Evolutionary conservation across 164 flowering plant genomes (phyloP), one percentile per base, ranked within the genome.

Genomic region (Tetracentron sinense): DNA sequence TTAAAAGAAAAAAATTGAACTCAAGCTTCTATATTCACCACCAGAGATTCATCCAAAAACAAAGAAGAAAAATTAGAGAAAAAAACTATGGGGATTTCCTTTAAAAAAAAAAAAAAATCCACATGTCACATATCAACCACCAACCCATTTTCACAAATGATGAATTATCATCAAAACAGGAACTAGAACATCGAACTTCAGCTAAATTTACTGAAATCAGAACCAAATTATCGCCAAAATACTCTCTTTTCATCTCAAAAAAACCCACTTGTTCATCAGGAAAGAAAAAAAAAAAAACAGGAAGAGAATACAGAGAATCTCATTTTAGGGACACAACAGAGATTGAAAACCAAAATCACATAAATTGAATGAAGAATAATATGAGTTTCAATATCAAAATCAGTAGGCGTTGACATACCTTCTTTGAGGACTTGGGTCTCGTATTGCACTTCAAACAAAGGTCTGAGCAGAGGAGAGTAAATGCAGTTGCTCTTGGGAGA

Each of bases 391-490:
- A 42, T 55, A 54, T 7, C 29, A 64, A 25, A 26, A 12, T 38
- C 44, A 38, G 8, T 3, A 8, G 11, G 44, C n/a, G 28, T 38
- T 55, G 60, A 20, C 65, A 55, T 68, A 68, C 71, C 61, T 55
- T 17, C 5, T 8, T 38, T 8, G 4, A 38, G 1, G 11, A 8
- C 44, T 38, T 38, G 8, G 44, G 14, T 4, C 14, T 4, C 44
- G 44, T 38, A 38, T 38, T 38, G 8, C 44, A 4, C 44, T 38
- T 38, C 8, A 3, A 4, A 38, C 44, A 38, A 10, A 38, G n/a
- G n/a, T n/a, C n/a, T n/a, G n/a, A n/a, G n/a, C n/a, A n/a, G n/a
- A n/a, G n/a, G n/a, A n/a, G n/a, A n/a, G n/a, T n/a, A n/a, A n/a
- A n/a, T n/a, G n/a, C n/a, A n/a, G n/a, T n/a, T n/a, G n/a, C n/a